phyloP scores from a whole-genome alignment of 495 filamentous ascomycete species.

The Hypoxylon crocopeplum region DNA sequence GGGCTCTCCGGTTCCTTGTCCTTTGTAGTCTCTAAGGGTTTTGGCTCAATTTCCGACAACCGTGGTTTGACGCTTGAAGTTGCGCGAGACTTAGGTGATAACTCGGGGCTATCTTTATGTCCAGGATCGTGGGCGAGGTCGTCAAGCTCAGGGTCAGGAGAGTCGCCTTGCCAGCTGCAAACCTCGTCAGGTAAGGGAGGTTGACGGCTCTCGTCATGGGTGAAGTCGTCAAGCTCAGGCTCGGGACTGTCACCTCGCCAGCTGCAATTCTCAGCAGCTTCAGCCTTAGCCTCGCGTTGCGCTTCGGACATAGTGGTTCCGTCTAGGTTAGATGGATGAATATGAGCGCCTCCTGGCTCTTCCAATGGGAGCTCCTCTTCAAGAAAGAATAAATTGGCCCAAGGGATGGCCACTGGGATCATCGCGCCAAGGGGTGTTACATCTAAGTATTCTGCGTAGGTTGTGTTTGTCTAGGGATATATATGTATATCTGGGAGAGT shows the following conservation, averaged over 20 bases:
- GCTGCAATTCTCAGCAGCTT: slow-evolving; percentile 19
- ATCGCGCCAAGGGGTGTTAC: slow-evolving; percentile 12
- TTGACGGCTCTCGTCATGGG: slow-evolving; percentile 2
- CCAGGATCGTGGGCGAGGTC: slow-evolving; percentile 26
- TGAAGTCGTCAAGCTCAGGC: slow-evolving; percentile 20
- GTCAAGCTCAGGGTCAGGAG: slow-evolving; percentile 38
- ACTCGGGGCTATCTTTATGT: background rate
- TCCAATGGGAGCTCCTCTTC: slow-evolving; percentile 5
- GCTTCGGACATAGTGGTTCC: slow-evolving; percentile 27
- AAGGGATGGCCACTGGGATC: slow-evolving; percentile 11
- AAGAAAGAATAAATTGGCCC: slow-evolving; percentile 1
- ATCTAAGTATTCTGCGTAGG: slow-evolving; percentile 31
- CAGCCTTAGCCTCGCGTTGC: slow-evolving; percentile 21
- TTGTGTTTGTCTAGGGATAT: slow-evolving; percentile 13
- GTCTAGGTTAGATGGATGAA: slow-evolving; percentile 13
- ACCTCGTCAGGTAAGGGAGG: slow-evolving; percentile 5
- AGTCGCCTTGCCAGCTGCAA: slow-evolving; percentile 36
- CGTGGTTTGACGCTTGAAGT: slow-evolving; percentile 1
- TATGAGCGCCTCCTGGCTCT: background rate
- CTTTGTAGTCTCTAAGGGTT: too few species aligned
- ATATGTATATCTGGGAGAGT: background rate
- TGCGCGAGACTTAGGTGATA: slow-evolving; percentile 17
- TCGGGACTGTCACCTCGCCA: slow-evolving; percentile 31
- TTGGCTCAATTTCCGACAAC: slow-evolving; percentile 1
- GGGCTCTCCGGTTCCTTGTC: background rate